These are phyloP conservation scores for Aciculosporium take DNA, from an alignment of 2,329 filamentous ascomycete genomes.

Conservation along the genomic window DNA sequence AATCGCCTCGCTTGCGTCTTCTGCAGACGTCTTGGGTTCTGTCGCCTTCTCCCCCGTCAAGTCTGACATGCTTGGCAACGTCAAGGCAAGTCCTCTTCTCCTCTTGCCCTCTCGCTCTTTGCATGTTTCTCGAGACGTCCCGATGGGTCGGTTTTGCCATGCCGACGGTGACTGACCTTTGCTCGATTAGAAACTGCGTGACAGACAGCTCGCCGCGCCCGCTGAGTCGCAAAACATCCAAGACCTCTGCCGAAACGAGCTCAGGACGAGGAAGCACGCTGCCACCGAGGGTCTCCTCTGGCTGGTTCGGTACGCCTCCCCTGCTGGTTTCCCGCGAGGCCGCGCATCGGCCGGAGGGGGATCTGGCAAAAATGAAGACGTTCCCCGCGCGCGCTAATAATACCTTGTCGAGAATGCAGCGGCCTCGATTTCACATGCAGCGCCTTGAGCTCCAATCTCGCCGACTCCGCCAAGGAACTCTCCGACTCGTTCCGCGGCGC, in stretches of 20 bases:
- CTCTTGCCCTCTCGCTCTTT: neutral
- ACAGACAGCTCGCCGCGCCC: conserved; percentile 65
- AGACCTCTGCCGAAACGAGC: conserved; percentile 70
- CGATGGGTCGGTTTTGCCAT: no score
- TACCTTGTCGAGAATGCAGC: conserved; percentile 29
- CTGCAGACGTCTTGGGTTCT: conserved; percentile 46
- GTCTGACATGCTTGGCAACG: conserved; percentile 78
- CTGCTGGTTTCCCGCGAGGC: neutral
- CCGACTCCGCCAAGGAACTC: conserved; percentile 58
- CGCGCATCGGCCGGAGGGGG: neutral
- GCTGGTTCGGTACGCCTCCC: conserved; percentile 59
- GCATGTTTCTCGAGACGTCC: neutral
- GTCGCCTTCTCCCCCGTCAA: conserved; percentile 84
- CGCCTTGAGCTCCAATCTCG: conserved; percentile 64
- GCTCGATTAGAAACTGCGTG: conserved; percentile 62
- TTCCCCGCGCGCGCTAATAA: neutral
- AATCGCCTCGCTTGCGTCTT: neutral
- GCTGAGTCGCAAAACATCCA: conserved; percentile 73
- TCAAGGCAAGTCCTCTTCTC: conserved; percentile 51
- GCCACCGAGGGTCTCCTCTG: conserved; percentile 85
- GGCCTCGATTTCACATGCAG: conserved; percentile 88
- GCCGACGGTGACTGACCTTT: neutral
- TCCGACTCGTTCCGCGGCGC: conserved; percentile 72
- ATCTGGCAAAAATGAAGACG: no score
- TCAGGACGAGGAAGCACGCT: conserved; percentile 76